These are phyloP conservation scores for Massariosphaeria phaeospora DNA, from an alignment of 495 filamentous ascomycete species.

Conservation along the genomic window DNA sequence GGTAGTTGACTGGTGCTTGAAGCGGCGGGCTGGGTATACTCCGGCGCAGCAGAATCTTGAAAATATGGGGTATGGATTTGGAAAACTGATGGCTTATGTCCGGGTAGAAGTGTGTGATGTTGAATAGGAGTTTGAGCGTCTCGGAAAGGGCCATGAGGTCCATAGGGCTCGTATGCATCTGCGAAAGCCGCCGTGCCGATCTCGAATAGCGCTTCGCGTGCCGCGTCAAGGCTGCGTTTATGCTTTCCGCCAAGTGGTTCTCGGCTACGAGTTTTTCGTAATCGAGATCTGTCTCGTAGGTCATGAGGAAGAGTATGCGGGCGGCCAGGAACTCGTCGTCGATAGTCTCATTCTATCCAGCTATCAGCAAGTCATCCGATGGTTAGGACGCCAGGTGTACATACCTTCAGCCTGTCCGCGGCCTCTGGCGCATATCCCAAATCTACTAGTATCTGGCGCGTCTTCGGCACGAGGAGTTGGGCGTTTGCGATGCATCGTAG, in stretches of 20 bases:
- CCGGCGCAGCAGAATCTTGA: slow-evolving; percentile 62
- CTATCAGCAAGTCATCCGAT: background rate
- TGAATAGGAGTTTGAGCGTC: slow-evolving; percentile 84
- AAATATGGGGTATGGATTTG: slow-evolving; percentile 61
- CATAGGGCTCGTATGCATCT: slow-evolving; percentile 50
- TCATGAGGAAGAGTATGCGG: slow-evolving; percentile 78
- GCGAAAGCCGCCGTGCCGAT: slow-evolving; percentile 16
- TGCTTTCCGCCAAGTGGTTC: slow-evolving; percentile 62
- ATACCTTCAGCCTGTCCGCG: slow-evolving; percentile 64
- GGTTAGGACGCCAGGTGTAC: background rate
- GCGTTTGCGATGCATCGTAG: slow-evolving; percentile 85
- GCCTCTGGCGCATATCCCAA: slow-evolving; percentile 66
- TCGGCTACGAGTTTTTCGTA: slow-evolving; percentile 65
- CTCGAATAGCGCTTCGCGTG: slow-evolving; percentile 61
- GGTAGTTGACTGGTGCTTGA: slow-evolving; percentile 54
- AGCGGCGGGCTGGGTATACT: slow-evolving; percentile 55
- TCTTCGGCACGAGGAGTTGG: slow-evolving; percentile 63
- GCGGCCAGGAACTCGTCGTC: slow-evolving; percentile 88
- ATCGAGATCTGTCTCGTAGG: slow-evolving; percentile 71
- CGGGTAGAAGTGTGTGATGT: slow-evolving; percentile 68
- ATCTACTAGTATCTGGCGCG: slow-evolving; percentile 76
- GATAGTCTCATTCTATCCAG: slow-evolving; percentile 55
- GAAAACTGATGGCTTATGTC: slow-evolving; percentile 57
- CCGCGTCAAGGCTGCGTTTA: slow-evolving; percentile 55
- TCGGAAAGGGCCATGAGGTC: slow-evolving; percentile 77